Conservation (phyloP, 495 filamentous ascomycete genomes). For the Daldinia decipiens region DNA sequence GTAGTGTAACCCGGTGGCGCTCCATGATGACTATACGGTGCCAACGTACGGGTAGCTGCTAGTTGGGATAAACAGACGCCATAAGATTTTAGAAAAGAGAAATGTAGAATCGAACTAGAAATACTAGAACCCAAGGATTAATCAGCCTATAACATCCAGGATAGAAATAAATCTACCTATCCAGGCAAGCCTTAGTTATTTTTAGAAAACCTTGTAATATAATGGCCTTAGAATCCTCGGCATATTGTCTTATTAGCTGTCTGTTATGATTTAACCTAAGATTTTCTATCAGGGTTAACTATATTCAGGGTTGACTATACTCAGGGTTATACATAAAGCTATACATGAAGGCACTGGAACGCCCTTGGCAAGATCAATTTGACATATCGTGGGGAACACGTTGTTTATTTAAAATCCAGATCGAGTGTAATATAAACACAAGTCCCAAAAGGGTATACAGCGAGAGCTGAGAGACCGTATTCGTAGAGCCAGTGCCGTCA, state of each 20-base stretch:
- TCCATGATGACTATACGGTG: conserved; percentile 23
- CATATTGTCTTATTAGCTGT: background rate
- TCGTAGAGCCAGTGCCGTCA: conserved; percentile 1
- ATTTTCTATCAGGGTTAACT: no score
- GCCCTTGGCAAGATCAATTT: background rate
- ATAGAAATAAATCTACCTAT: background rate
- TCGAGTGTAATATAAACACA: background rate
- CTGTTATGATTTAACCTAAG: background rate
- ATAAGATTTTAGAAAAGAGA: conserved; percentile 7
- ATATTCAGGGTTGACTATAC: no score
- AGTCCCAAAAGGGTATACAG: conserved; percentile 16
- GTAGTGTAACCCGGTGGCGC: conserved; percentile 28
- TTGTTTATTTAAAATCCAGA: conserved; percentile 2
- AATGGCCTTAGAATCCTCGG: background rate
- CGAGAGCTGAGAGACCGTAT: conserved; percentile 16
- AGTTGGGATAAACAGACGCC: conserved; percentile 11
- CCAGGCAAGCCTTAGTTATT: background rate
- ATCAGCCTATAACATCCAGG: conserved; percentile 25
- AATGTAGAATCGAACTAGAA: conserved; percentile 1
- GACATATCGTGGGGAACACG: conserved; percentile 3
- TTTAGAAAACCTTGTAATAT: background rate
- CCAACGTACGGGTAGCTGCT: background rate
- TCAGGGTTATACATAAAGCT: background rate
- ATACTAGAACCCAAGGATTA: background rate
- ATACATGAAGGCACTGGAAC: background rate